A percentile compares a stretch with the other conserved stretches of the same genome.
phyloP scores from a whole-genome alignment of 2,329 filamentous ascomycete species.

The Fusarium nematophilum region DNA sequence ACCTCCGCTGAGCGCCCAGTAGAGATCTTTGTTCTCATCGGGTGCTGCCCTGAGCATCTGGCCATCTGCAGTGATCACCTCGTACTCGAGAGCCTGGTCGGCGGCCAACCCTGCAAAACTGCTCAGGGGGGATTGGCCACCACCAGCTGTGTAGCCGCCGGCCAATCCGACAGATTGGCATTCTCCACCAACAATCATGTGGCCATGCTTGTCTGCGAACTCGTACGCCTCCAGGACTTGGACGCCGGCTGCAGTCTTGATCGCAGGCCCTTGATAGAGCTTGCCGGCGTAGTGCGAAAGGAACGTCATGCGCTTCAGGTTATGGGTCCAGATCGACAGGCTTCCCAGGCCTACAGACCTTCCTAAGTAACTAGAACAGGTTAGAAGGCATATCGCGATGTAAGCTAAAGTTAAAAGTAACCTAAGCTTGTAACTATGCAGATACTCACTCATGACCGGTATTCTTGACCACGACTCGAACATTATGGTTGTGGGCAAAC shows the following conservation, averaged over 20 bases:
- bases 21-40: constrained; percentile 64
- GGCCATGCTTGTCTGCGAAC: background rate
- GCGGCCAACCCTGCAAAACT: constrained; percentile 64
- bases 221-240: background rate
- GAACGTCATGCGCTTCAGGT: background rate
- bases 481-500: no score
- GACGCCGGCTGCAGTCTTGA: background rate
- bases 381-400: no score
- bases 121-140: constrained; percentile 63
- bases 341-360: background rate
- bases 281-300: background rate
- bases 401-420: no score
- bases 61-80: constrained; percentile 64
- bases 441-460: no score
- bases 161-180: constrained; percentile 63
- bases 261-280: background rate
- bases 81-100: constrained; percentile 64
- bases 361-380: no score
- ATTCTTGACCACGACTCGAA: no score
- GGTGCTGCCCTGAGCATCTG: constrained; percentile 57
- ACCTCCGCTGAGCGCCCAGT: constrained; percentile 70
- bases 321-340: constrained; percentile 2
- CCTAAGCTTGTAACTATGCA: no score
- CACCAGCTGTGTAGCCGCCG: constrained; percentile 68
- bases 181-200: constrained; percentile 47